These are phyloP conservation scores for Pittosporum tobira DNA, from an alignment of 129 eudicot genomes.

Conservation along the genomic window DNA sequence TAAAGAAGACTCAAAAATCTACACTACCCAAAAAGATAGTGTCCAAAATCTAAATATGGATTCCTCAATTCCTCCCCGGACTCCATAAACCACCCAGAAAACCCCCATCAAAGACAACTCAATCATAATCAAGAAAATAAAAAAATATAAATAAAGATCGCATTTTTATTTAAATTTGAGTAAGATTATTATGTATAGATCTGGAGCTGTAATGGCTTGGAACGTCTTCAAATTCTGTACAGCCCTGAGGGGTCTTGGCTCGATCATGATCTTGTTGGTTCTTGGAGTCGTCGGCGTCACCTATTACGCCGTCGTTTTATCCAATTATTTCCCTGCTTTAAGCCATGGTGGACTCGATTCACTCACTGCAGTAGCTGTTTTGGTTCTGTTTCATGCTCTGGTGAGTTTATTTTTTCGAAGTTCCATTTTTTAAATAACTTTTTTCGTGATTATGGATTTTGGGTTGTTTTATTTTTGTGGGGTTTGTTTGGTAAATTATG, in stretches of 20 bases:
- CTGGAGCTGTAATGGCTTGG: constrained; percentile 98
- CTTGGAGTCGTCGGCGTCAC: constrained; percentile 89
- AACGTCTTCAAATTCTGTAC: constrained; percentile 95
- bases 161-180: not conserved
- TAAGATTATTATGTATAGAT: constrained; percentile 76
- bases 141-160: not conserved
- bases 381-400: constrained; percentile 60
- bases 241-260: constrained; percentile 79
- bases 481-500: not conserved
- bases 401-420: constrained; percentile 26
- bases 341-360: constrained; percentile 64
- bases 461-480: not conserved
- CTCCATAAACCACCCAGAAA: constrained; percentile 7
- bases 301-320: constrained; percentile 85
- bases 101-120: not conserved
- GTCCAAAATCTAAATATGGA: not conserved
- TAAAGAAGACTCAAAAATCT: too few relatives aligned
- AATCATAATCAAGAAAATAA: not conserved
- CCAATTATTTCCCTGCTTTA: constrained; percentile 70
- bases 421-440: not conserved
- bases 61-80: not conserved
- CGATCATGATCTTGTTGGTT: constrained; percentile 93
- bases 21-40: too few relatives aligned
- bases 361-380: constrained; percentile 46
- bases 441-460: not conserved